Evolutionary conservation across 2,329 filamentous ascomycete species (phyloP).

Genomic region (Colletotrichum sp.): DNA sequence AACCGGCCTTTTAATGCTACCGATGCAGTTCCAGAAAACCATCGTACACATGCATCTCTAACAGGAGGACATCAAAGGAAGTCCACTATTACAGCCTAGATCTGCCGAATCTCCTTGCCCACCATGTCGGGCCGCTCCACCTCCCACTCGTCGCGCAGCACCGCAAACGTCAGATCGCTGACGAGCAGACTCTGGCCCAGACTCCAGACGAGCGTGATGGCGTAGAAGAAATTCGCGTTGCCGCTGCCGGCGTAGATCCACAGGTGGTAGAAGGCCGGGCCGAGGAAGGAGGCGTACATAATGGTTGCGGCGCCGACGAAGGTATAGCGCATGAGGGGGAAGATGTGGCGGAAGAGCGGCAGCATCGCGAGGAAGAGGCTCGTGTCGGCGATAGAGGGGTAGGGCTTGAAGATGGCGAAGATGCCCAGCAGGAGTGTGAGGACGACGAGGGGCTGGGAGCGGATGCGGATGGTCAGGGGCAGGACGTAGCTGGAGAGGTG

Average conservation of each 20-base stretch:
- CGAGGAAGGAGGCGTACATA: slow-evolving; percentile 86
- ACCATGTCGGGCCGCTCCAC: slow-evolving; percentile 87
- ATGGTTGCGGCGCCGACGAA: slow-evolving; percentile 86
- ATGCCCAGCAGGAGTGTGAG: slow-evolving; percentile 85
- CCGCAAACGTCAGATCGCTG: slow-evolving; percentile 86
- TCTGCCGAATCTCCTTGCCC: slow-evolving; percentile 86
- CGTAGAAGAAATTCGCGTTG: slow-evolving; percentile 99
- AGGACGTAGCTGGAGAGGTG: slow-evolving; percentile 91
- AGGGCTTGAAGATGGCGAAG: slow-evolving; percentile 95
- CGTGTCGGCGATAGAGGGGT: slow-evolving; percentile 90
- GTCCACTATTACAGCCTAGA: slow-evolving; percentile 54
- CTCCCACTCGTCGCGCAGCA: slow-evolving; percentile 93
- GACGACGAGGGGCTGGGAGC: slow-evolving; percentile 85
- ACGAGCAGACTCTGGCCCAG: slow-evolving; percentile 86
- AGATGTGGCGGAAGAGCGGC: slow-evolving; percentile 88
- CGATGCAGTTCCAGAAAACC: background rate
- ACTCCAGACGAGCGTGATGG: slow-evolving; percentile 98
- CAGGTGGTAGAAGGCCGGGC: slow-evolving; percentile 93
- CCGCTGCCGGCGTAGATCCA: slow-evolving; percentile 99
- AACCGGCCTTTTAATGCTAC: background rate
- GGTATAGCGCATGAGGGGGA: slow-evolving; percentile 89
- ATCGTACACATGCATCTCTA: background rate
- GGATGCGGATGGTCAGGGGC: slow-evolving; percentile 81
- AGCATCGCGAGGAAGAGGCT: slow-evolving; percentile 84
- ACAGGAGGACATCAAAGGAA: background rate